Percentiles rank a stretch among this genome's conserved stretches.
Conservation (phyloP, 202 grass and related monocot genomes). For the Setaria viridis region DNA sequence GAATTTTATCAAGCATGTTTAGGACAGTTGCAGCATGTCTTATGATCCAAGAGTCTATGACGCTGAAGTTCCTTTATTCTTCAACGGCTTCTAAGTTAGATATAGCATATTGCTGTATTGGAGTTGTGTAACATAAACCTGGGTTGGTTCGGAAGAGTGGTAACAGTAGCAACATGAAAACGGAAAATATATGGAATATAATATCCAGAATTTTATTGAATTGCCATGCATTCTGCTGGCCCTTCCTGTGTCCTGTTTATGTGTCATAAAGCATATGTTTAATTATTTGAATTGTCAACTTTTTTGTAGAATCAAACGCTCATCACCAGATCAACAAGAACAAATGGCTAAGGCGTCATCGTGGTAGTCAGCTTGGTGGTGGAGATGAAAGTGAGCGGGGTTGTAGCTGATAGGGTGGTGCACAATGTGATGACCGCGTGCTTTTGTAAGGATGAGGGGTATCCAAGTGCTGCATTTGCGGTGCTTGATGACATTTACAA, state of each 20-base stretch:
- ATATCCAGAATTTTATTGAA: no score
- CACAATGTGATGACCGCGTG: slow-evolving; percentile 65
- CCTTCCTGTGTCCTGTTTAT: neutral
- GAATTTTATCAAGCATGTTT: no score
- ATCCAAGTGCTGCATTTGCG: slow-evolving; percentile 55
- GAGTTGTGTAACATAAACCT: neutral
- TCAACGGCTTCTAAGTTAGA: neutral
- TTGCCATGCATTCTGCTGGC: neutral
- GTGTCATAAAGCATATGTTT: neutral
- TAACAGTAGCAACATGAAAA: slow-evolving; percentile 12
- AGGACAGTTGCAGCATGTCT: neutral
- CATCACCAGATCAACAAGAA: neutral
- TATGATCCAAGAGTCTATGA: neutral
- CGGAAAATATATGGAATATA: no score
- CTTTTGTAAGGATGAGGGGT: slow-evolving; percentile 58
- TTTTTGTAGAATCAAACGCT: neutral
- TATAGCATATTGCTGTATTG: slow-evolving; percentile 8
- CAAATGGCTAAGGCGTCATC: neutral
- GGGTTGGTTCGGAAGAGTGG: neutral
- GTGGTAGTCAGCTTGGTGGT: slow-evolving; percentile 53
- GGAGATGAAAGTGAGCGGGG: slow-evolving; percentile 62
- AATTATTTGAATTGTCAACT: neutral
- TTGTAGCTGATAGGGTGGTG: slow-evolving; percentile 13
- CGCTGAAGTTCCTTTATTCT: neutral
- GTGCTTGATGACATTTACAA: slow-evolving; percentile 62